Base-by-base conservation (phyloP, 2,329 filamentous ascomycete species). In the Rhinocladiella similis region DNA sequence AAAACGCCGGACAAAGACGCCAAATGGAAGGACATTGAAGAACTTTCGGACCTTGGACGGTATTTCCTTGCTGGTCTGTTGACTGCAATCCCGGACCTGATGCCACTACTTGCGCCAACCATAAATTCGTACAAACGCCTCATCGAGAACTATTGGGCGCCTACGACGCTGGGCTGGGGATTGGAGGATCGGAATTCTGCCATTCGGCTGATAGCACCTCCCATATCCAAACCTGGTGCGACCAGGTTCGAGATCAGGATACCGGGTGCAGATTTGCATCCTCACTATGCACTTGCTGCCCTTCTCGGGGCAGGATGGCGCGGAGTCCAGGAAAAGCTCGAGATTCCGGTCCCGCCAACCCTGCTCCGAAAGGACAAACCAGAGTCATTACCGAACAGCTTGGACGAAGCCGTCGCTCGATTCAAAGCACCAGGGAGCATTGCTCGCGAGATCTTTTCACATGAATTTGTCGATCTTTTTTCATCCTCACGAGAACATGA, bases 131-230 rank as follows among this genome's bases (percentile, higher is more conserved):
- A 97, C 80, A 97, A 97, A 76, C 87, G 94, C 3, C 82, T 97
- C 0, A 93, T 97, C 2, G 94, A 97, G 77, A 97, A 97, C 75
- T 97, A 96, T 75, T 97, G 93, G 93, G 93, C 93, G 0, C 93
- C 93, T 0, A 93, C 97, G 3, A 96, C 91, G 0, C 92, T 97
- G 0, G 95, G 90, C 0, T 97, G 93, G 93, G 93, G 94, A 0
- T 77, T 96, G 3, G 94, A 97, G 74, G 92, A 97, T 71, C 90
- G 93, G 58, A 91, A 90, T 5, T 92, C 94, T 0, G 94, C 89
- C 0, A 88, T 97, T 63, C 84, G 94, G 14, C 75, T 97, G 33
- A 97, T 97, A 64, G 85, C 90, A 0, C 92, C 93, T 9, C 92
- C 93, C 0, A 93, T 90, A 0, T 82, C 88, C 35, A 92, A 90